Conservation (phyloP, 345 rosid genomes). For the Hypericum perforatum region DNA sequence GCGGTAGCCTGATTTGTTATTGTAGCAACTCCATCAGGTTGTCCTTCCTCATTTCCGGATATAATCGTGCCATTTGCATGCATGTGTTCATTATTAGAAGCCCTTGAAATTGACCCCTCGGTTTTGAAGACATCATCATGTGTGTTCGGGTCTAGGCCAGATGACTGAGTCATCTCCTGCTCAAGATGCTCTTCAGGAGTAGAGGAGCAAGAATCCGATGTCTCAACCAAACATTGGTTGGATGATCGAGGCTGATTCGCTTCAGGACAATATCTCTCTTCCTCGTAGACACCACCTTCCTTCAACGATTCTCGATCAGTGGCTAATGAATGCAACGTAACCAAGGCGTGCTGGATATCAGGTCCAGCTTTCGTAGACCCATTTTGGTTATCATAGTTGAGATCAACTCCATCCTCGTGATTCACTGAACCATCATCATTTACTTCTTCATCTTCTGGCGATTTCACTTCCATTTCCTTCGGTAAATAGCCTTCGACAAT, state of each 20-base stretch:
- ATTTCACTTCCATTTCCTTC: slow-evolving; percentile 25
- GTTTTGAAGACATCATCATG: slow-evolving; percentile 12
- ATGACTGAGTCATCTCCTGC: slow-evolving; percentile 19
- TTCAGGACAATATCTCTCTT: slow-evolving; percentile 17
- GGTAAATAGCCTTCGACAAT: slow-evolving; percentile 13
- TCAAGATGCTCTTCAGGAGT: slow-evolving; percentile 24
- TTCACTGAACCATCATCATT: slow-evolving; percentile 14
- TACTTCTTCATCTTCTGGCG: slow-evolving; percentile 25
- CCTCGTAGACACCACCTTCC: slow-evolving; percentile 12
- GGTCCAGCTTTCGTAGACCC: slow-evolving; percentile 21
- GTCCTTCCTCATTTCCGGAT: slow-evolving; percentile 13
- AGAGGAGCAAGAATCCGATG: slow-evolving; percentile 21
- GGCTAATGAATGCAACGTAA: slow-evolving; percentile 23
- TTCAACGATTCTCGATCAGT: slow-evolving; percentile 14
- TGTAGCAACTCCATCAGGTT: slow-evolving; percentile 11
- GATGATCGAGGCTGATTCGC: slow-evolving; percentile 16
- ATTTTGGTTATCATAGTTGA: slow-evolving; percentile 22
- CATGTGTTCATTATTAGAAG: slow-evolving; percentile 13
- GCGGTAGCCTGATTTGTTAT: slow-evolving; percentile 15
- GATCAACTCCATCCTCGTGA: slow-evolving; percentile 16
- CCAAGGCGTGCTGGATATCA: slow-evolving; percentile 24
- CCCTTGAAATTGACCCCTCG: slow-evolving; percentile 2
- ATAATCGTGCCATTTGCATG: slow-evolving; percentile 7
- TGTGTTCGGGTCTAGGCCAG: slow-evolving; percentile 25
- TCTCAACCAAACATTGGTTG: slow-evolving; percentile 12